Conservation (phyloP, 176 grass and related monocot genomes). For the Dactylis glomerata region DNA sequence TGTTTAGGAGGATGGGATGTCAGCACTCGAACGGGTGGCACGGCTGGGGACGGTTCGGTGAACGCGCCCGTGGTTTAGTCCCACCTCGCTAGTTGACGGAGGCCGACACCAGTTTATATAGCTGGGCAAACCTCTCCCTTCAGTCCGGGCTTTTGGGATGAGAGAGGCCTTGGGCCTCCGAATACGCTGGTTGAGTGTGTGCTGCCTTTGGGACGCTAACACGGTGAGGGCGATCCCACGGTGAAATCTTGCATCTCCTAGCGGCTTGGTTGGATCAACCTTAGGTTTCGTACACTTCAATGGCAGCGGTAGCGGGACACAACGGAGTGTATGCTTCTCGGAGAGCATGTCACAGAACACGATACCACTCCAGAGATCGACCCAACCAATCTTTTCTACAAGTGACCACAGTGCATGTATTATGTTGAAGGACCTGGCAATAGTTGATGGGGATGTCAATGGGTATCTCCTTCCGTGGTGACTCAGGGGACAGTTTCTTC, state of each 20-base stretch:
- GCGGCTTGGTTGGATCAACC: background rate
- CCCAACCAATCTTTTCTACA: background rate
- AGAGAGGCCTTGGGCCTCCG: too few relatives aligned
- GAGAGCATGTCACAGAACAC: background rate
- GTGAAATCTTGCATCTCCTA: background rate
- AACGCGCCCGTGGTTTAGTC: too few relatives aligned
- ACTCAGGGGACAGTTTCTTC: background rate
- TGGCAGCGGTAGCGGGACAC: background rate
- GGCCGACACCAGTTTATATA: too few relatives aligned
- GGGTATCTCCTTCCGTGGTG: background rate
- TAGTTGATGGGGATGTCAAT: background rate
- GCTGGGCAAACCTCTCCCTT: too few relatives aligned
- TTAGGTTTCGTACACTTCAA: background rate
- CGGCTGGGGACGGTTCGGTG: too few relatives aligned
- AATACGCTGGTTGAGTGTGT: too few relatives aligned
- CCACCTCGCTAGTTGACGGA: too few relatives aligned
- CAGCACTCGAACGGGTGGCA: too few relatives aligned
- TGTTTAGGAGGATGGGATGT: too few relatives aligned
- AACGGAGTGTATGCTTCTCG: background rate
- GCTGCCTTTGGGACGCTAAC: too few relatives aligned
- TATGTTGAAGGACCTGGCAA: background rate
- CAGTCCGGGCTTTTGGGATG: too few relatives aligned
- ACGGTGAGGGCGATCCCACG: background rate
- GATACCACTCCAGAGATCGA: background rate
- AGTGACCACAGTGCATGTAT: background rate